Evolutionary conservation across 108 stramenopile species (phyloP).

Genomic region (Discostella stelligeroides): DNA sequence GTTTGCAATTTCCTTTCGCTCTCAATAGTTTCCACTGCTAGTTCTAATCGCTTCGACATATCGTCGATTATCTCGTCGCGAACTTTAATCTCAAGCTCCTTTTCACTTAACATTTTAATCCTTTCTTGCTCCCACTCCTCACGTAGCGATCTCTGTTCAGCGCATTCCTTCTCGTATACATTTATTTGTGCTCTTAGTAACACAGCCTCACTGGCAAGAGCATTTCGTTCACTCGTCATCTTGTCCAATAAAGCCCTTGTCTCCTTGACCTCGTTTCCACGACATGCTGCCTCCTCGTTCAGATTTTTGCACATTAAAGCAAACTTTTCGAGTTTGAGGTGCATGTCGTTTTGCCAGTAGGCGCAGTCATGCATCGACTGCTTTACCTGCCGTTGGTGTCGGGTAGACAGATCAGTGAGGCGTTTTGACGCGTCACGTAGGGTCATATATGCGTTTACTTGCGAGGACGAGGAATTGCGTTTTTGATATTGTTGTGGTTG

Average conservation of each 20-base stretch:
- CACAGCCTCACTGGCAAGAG: constrained; percentile 49
- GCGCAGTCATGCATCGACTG: constrained; percentile 58
- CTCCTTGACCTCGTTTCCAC: constrained; percentile 56
- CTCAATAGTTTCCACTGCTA: constrained; percentile 52
- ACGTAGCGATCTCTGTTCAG: constrained; percentile 38
- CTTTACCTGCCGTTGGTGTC: constrained; percentile 64
- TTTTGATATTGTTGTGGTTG: neutral
- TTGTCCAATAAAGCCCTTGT: constrained; percentile 42
- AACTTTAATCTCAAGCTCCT: constrained; percentile 39
- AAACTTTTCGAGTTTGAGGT: constrained; percentile 63
- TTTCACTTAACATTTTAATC: constrained; percentile 23
- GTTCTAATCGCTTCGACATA: constrained; percentile 47
- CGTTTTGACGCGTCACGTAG: constrained; percentile 51
- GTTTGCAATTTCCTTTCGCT: constrained; percentile 43
- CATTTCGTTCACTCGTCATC: constrained; percentile 61
- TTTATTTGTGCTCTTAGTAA: constrained; percentile 46
- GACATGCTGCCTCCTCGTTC: constrained; percentile 61
- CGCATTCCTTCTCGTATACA: constrained; percentile 48
- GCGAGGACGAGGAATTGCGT: neutral
- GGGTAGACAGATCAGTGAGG: constrained; percentile 46
- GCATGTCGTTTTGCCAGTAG: constrained; percentile 67
- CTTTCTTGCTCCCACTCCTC: constrained; percentile 46
- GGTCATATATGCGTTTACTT: constrained; percentile 18
- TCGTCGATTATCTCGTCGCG: constrained; percentile 59
- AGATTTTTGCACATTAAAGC: constrained; percentile 67